Conservation (phyloP, 2,329 filamentous ascomycete species). For the Ambrosiella xylebori region DNA sequence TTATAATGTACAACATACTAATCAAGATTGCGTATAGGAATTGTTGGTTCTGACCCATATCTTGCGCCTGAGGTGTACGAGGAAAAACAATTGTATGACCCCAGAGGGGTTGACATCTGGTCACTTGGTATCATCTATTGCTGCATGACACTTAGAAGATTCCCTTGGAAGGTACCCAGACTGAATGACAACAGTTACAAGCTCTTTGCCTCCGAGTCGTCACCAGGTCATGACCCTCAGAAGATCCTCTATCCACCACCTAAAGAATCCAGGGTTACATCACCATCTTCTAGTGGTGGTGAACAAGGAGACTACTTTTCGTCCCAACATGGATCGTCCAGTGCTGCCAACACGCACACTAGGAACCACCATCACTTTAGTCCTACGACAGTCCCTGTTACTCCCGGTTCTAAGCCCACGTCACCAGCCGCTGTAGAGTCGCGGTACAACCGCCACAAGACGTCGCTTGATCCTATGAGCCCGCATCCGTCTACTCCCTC, state of each 20-base stretch:
- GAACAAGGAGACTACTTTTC: constrained; percentile 8
- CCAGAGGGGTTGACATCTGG: constrained; percentile 90
- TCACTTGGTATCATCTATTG: constrained; percentile 97
- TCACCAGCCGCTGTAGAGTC: constrained; percentile 4
- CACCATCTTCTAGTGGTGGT: constrained; percentile 20
- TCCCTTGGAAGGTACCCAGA: constrained; percentile 92
- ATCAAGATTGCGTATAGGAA: constrained; percentile 24
- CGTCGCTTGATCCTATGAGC: constrained; percentile 8
- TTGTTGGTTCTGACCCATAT: constrained; percentile 80
- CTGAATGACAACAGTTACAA: constrained; percentile 88
- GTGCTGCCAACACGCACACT: not conserved
- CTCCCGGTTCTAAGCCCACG: constrained; percentile 7
- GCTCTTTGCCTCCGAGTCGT: constrained; percentile 73
- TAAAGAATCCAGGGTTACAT: constrained; percentile 17
- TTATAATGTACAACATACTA: constrained; percentile 8
- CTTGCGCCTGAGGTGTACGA: constrained; percentile 95
- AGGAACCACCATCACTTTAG: not conserved
- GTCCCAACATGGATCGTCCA: constrained; percentile 3
- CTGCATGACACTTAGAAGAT: constrained; percentile 89
- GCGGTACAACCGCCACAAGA: not conserved
- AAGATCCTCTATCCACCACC: constrained; percentile 31
- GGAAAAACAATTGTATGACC: constrained; percentile 68
- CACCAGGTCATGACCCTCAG: constrained; percentile 49
- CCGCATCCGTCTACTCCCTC: constrained; percentile 8
- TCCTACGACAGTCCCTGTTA: not conserved